These are phyloP conservation scores for Sphaceloma murrayae DNA, from an alignment of 2,329 filamentous ascomycete species.

Conservation along the genomic window DNA sequence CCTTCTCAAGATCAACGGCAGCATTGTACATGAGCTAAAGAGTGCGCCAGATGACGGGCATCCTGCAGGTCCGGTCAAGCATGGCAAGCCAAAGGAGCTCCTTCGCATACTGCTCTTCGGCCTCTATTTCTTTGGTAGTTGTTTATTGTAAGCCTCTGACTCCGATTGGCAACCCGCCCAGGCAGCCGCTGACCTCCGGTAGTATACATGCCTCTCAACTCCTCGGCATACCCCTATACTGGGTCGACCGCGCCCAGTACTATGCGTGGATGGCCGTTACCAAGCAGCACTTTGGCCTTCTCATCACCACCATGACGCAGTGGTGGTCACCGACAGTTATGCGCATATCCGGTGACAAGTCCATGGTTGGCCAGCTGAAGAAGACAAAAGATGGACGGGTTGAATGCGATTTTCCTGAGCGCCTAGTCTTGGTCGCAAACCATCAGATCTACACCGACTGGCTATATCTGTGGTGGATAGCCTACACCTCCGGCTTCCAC, in stretches of 20 bases:
- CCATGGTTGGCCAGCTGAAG: conserved; percentile 64
- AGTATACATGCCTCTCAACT: conserved; percentile 56
- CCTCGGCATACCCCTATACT: conserved; percentile 63
- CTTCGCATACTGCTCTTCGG: conserved; percentile 37
- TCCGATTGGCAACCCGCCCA: no score
- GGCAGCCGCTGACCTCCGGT: conserved; percentile 17
- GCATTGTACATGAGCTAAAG: background rate
- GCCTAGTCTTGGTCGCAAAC: conserved; percentile 76
- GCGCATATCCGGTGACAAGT: conserved; percentile 72
- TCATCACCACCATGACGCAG: conserved; percentile 68
- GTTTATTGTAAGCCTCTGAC: conserved; percentile 28
- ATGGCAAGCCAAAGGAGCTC: conserved; percentile 35
- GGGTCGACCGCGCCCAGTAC: conserved; percentile 62
- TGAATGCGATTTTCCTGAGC: conserved; percentile 69
- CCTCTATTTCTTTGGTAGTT: conserved; percentile 38
- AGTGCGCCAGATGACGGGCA: conserved; percentile 19
- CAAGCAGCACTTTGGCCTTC: conserved; percentile 72
- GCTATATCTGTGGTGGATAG: conserved; percentile 89
- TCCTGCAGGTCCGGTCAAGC: conserved; percentile 31
- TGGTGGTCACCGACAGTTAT: conserved; percentile 81
- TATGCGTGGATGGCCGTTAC: conserved; percentile 78
- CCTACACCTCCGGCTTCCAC: conserved; percentile 75
- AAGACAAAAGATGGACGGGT: conserved; percentile 62
- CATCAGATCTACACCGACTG: conserved; percentile 88
- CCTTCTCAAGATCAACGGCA: background rate